Evolutionary conservation across 441 rosid genomes (phyloP), one percentile per base, ranked within the genome.

Genomic region (Dalechampia spathulata): DNA sequence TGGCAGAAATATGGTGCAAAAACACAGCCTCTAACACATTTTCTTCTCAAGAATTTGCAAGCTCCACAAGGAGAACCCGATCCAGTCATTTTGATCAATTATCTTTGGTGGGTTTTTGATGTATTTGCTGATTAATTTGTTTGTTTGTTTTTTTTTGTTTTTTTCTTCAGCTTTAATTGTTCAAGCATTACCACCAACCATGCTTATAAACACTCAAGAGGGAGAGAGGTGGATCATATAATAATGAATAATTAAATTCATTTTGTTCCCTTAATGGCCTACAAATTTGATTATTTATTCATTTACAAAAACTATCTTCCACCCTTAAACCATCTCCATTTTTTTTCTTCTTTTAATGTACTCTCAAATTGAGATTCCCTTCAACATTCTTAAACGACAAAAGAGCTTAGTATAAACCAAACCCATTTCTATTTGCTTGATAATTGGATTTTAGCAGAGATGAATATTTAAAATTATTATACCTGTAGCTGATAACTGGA

Each of bases 1-100:
- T 88, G 91, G 65, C 91, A 83, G 64, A 92, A 92, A 61, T 86
- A 92, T 52, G 98, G 98, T 54, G 98, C 98, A 68, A 92, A 92
- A 16, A 92, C 96, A 73, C 98, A 92, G 0, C 95, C 98, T 13
- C 80, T 80, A 8, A 75, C 78, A 73, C 98, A 92, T 78, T 80
- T 92, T 60, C 98, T 83, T 66, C 98, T 88, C 62, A 92, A 69
- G 76, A 92, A 92, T 60, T 92, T 92, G 81, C 98, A 92, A 28
- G 98, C 98, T 61, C 98, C 98, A 66, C 98, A 92, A 23, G 98
- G 91, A 59, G 96, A 85, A 41, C 95, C 86, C 43, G 86, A 71
- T 42, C 96, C 84, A 44, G 90, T 73, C 90, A 83, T 83, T 44
- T n/a, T 7, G 7, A 55, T 62, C 17, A 10, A 15, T 48, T 37